Evolutionary conservation across 495 filamentous ascomycete genomes (phyloP).

Genomic region (Podospora fimiseda): DNA sequence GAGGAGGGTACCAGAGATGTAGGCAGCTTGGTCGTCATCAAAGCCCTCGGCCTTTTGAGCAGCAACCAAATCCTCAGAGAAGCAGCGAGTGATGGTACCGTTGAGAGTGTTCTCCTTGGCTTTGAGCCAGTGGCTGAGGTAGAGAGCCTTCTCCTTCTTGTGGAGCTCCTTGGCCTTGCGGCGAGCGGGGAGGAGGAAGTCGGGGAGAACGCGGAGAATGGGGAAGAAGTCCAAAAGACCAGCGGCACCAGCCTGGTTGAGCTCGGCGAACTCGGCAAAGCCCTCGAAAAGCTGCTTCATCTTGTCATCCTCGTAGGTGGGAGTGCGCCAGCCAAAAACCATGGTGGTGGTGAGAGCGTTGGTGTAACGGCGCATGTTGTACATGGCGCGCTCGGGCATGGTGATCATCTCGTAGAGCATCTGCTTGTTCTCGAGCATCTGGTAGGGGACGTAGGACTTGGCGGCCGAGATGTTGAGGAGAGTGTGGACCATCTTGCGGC

Average conservation of each 20-base stretch:
- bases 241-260: constrained; percentile 36
- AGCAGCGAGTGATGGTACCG: constrained; percentile 33
- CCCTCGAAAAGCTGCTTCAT: constrained; percentile 48
- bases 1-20: constrained; percentile 47
- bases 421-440: constrained; percentile 45
- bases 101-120: constrained; percentile 22
- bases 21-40: constrained; percentile 35
- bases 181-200: constrained; percentile 30
- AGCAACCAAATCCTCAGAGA: constrained; percentile 34
- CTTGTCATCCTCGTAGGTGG: constrained; percentile 43
- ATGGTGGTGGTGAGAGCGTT: constrained; percentile 51
- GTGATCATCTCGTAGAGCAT: constrained; percentile 42
- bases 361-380: constrained; percentile 49
- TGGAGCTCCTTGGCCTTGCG: constrained; percentile 26
- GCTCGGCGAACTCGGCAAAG: constrained; percentile 44
- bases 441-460: constrained; percentile 45
- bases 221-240: constrained; percentile 40
- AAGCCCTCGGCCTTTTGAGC: constrained; percentile 34
- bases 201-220: constrained; percentile 34
- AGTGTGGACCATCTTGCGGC: constrained; percentile 39
- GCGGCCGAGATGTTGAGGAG: constrained; percentile 38
- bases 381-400: constrained; percentile 33
- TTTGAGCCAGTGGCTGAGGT: constrained; percentile 29
- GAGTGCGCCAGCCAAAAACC: constrained; percentile 48
- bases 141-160: constrained; percentile 24